Base-by-base conservation (phyloP, 2,329 filamentous ascomycete species). In the Fusarium metavorans region DNA sequence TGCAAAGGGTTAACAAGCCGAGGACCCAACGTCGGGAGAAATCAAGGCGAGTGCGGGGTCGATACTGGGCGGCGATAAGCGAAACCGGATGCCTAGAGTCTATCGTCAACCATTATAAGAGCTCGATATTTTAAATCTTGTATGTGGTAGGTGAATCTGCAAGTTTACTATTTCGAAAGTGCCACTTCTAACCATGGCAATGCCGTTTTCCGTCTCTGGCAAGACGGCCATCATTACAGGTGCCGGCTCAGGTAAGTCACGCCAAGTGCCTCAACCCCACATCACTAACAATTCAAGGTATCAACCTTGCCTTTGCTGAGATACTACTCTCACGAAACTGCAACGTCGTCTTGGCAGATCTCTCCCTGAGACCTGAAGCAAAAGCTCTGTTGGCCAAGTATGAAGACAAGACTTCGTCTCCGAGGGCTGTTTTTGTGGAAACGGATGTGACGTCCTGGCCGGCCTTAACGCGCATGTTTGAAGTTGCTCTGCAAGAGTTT, bases 401-500 rank as follows among this genome's bases (percentile, higher is more conserved):
- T 70, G 23, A 63, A 35, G 50, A 61, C 43, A 64, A 62, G 6
- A 45, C 60, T 14, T 77, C 65, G 6, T 60, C 71, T 39, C 77
- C 82, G 0, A 79, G 81, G 5, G 85, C 82, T 4, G 68, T 86
- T 13, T 88, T 87, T 73, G 80, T 83, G 27, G 77, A 83, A 70
- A 87, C 85, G 2, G 84, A 88, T 64, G 86, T 88, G 0, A 83
- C 84, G 0, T 82, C 81, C 0, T 87, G 85, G 86, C 69, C 78
- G 1, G 81, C 82, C 6, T 73, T 87, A 0, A 58, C 78, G 1
- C 68, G 68, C 18, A 81, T 85, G 73, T 85, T 87, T 62, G 72
- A 80, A 5, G 71, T 73, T 5, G 76, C 85, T 0, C 45, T 82
- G 1, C 25, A 68, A 1, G 80, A 83, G 30, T 87, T 87, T 59